Evolutionary conservation across 352 stramenopile genomes (phyloP).

Genomic region (Globisporangium echinulatum): DNA sequence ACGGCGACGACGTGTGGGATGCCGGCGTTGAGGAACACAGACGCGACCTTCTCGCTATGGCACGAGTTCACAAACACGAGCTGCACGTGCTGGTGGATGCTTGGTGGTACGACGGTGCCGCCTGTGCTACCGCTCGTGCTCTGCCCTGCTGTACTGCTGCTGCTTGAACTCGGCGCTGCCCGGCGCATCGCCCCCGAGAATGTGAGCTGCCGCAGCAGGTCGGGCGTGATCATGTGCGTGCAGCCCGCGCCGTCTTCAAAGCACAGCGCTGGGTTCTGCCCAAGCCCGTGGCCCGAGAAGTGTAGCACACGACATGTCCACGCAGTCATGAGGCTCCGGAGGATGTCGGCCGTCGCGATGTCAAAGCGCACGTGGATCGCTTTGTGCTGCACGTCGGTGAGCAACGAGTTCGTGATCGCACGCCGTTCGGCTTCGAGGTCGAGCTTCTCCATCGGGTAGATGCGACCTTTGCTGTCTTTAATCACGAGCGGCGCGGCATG

Average conservation of each 20-base stretch:
- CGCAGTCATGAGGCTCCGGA: constrained; percentile 71
- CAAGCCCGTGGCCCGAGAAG: constrained; percentile 74
- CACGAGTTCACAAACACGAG: constrained; percentile 84
- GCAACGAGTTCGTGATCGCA: constrained; percentile 61
- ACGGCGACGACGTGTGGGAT: constrained; percentile 90
- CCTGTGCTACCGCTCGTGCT: constrained; percentile 9
- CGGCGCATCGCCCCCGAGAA: constrained; percentile 35
- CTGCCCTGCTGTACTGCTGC: constrained; percentile 7
- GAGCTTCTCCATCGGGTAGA: constrained; percentile 81
- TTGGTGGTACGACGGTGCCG: background rate
- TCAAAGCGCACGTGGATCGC: constrained; percentile 74
- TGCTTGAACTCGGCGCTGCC: constrained; percentile 2
- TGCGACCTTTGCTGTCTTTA: constrained; percentile 58
- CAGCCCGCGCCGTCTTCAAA: constrained; percentile 73
- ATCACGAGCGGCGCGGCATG: constrained; percentile 78
- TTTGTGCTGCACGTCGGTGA: constrained; percentile 67
- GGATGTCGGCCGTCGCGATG: constrained; percentile 68
- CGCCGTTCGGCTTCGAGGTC: constrained; percentile 67
- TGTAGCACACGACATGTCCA: constrained; percentile 70
- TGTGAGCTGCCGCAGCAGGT: constrained; percentile 57
- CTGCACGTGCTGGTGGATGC: constrained; percentile 28
- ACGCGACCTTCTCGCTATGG: constrained; percentile 81
- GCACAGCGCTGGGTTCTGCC: constrained; percentile 58
- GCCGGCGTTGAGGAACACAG: constrained; percentile 83
- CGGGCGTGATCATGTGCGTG: constrained; percentile 68